Evolutionary conservation across 2,329 filamentous ascomycete genomes (phyloP), one percentile per base, ranked within the genome.

Genomic region (Hypoxylon sp.): DNA sequence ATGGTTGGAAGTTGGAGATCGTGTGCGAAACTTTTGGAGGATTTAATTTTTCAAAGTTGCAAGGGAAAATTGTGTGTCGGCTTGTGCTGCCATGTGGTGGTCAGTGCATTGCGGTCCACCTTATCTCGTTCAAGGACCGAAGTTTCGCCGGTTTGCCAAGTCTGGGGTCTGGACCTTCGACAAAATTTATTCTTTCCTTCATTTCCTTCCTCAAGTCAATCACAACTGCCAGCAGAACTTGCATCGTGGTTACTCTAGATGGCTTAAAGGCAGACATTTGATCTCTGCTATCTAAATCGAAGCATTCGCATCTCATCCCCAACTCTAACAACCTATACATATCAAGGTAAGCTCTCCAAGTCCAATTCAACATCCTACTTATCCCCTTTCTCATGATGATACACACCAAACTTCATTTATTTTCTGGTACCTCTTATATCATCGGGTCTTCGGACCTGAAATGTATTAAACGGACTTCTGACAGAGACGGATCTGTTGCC

Each of bases 401-500:
- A 88, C 76, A 80, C 79, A 84, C 67, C 54, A 81, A 82, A 74
- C 40, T 64, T 78, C 18, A 80, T 78, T 80, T 81, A 84, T 91
- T 94, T n/a, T 96, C 92, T 97, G 93, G 93, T 93, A 97, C 93
- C 93, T 97, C 93, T 97, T 96, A 93, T 93, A 88, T 92, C 90
- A 96, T 76, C 73, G 89, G 84, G 85, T 76, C 77, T 82, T 83
- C 79, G 76, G 83, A 81, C 77, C 82, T 84, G 89, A 80, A 92
- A 77, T 94, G 91, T 93, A 92, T 91, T 87, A 84, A 91, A 83
- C 83, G 90, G 90, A 93, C 91, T 93, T 93, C 91, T 94, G 91
- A 94, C 75, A 63, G 67, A 64, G 40, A 26, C 6, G 49, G 55
- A 64, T 64, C 36, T 30, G 28, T 46, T 50, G 14, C 30, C 33